Evolutionary conservation across 768 basidiomycete genomes (phyloP), one percentile per base, ranked within the genome.

Genomic region (Suillus luteus): DNA sequence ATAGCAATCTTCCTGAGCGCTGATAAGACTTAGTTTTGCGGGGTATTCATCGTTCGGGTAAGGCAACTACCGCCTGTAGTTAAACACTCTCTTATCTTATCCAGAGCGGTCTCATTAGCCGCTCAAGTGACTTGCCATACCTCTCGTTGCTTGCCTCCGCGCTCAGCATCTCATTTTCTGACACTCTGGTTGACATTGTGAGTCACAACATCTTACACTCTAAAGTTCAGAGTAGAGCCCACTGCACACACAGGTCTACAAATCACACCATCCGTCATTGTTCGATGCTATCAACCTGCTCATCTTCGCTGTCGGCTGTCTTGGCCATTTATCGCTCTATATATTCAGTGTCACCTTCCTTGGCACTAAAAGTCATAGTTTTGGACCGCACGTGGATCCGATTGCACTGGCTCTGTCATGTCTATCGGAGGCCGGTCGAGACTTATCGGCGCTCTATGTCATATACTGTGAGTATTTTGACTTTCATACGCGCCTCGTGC

Each of bases 21-120:
- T 43, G 24, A 22, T 61, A 46, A 55, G 46, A 44, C 65, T 70
- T 19, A 68, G 40, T 11, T 58, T 35, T 69, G 73, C 65, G 79
- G 80, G 15, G 67, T 75, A 35, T 71, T 73, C 59, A 72, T 79
- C 38, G 57, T 69, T 8, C 70, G 71, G 60, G 74, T 74, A 59
- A 63, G 69, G 22, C 59, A 40, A 59, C 51, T 31, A 57, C 38
- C 52, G 31, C 6, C 60, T 40, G 52, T 12, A 35, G 37, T 40
- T 33, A 24, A 60, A 10, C 62, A 10, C 51, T 63, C 40, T 63
- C 24, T 54, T 22, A 55, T 38, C 31, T 58, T n/a, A 17, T 44
- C 60, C 59, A 64, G 41, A 66, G 59, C 27, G 33, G 70, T 17
- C 55, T 77, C 54, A 63, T 69, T 31, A 57, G 67, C 24, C 46